Evolutionary conservation across 2,329 filamentous ascomycete species (phyloP).

Genomic region (Exophiala alcalophila): DNA sequence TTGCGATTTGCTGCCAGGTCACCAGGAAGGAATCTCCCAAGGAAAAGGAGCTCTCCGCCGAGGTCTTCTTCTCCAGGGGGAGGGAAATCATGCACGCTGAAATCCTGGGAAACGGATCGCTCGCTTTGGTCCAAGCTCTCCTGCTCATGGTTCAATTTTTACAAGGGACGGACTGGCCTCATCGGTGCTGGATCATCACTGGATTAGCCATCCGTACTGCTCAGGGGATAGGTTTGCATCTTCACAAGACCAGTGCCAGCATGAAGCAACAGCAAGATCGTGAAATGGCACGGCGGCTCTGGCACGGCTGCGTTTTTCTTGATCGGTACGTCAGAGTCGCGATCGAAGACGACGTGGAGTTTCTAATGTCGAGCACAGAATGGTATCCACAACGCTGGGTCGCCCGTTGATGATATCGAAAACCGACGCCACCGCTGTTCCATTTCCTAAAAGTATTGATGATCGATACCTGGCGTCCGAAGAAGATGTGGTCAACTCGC

Average conservation of each 20-base stretch:
- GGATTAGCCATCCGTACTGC: background rate
- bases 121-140: background rate
- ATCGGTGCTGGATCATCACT: background rate
- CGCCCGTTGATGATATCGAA: constrained; percentile 2
- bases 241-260: background rate
- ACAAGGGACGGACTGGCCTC: background rate
- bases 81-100: background rate
- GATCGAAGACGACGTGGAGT: no score
- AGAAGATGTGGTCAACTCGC: background rate
- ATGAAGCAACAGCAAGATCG: background rate
- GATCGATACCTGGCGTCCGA: constrained; percentile 1
- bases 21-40: background rate
- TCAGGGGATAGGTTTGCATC: background rate
- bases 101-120: background rate
- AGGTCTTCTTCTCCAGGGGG: background rate
- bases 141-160: background rate
- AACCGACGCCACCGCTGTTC: background rate
- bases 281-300: constrained; percentile 1
- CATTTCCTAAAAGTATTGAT: background rate
- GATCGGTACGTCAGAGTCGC: no score
- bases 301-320: constrained; percentile 3
- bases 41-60: background rate
- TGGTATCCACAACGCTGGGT: constrained; percentile 2
- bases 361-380: no score
- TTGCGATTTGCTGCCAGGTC: constrained; percentile 5